Conservation (phyloP, 2,329 filamentous ascomycete species). For the Diplodia seriata region DNA sequence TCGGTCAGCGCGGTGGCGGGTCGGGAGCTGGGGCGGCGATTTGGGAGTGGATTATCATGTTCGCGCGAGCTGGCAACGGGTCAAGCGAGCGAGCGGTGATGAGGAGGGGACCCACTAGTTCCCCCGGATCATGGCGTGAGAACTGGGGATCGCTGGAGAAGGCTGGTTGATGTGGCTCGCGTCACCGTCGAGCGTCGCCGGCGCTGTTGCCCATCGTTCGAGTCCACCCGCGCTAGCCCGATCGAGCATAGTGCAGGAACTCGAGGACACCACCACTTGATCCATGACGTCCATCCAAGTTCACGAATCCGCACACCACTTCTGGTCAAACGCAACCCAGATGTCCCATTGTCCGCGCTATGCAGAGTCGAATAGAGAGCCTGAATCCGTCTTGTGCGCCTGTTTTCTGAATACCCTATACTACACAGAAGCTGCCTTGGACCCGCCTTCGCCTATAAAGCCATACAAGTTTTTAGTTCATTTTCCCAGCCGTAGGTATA, state of each 20-base stretch:
- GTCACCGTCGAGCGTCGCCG: slow-evolving; percentile 12
- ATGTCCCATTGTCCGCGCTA: neutral
- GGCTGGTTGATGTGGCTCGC: neutral
- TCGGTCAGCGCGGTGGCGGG: slow-evolving; percentile 22
- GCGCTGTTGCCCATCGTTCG: neutral
- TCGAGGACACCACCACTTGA: neutral
- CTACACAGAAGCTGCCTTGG: neutral
- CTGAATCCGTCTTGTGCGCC: neutral
- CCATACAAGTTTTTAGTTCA: slow-evolving; percentile 8
- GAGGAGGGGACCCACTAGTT: neutral
- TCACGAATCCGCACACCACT: too few species aligned
- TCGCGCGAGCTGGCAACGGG: slow-evolving; percentile 2
- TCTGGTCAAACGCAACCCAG: neutral
- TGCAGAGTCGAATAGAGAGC: neutral
- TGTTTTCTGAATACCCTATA: neutral
- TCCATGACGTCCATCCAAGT: neutral
- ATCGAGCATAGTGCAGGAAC: neutral
- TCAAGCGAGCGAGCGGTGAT: neutral
- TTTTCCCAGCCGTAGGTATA: slow-evolving; percentile 21
- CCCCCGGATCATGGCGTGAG: slow-evolving; percentile 12
- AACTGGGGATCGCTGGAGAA: slow-evolving; percentile 9
- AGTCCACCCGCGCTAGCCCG: slow-evolving; percentile 3
- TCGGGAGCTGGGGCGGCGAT: slow-evolving; percentile 11
- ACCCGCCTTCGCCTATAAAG: neutral
- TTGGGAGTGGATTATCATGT: slow-evolving; percentile 10